Evolutionary conservation across 2,329 filamentous ascomycete species (phyloP), one percentile per base, ranked within the genome.

Genomic region (Neoarthrinium moseri): DNA sequence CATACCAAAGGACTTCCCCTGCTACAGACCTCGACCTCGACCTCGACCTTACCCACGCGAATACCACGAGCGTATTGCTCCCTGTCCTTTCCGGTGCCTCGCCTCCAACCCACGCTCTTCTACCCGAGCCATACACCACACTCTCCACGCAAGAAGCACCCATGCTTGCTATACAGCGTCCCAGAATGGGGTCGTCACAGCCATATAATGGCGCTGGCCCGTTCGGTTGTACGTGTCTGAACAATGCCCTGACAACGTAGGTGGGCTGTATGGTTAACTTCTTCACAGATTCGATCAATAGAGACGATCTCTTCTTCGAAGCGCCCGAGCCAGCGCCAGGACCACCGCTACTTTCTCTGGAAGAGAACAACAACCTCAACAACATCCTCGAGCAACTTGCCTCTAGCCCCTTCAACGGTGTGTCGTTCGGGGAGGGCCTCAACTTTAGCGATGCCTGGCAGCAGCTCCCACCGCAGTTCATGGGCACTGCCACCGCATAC

Each of bases 401-500:
- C 41, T 70, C 76, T 5, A 70, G 78, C 50, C 69, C 75, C 26
- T 78, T 73, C 56, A 71, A 69, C 46, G 67, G 68, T 49, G 65
- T 71, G 26, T 73, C 73, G 5, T 79, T 75, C 50, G 74, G 74
- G 35, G 76, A 79, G 54, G 72, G 74, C 8, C 67, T 74, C 29
- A 70, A 71, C 52, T 76, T 71, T 54, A 75, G 62, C 56, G 73
- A 75, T 32, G 67, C 70, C 45, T 83, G 78, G 79, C 63, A 72
- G 37, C 78, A 81, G 48, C 67, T 86, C 17, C 84, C 83, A 5
- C 83, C 83, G 2, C 75, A 75, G 39, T 82, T 87, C 52, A 78
- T 87, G 67, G 83, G 83, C 41, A 81, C 83, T 11, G 72, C 78
- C 1, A 85, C 83, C 17, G 85, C 81, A 3, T 78, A 80, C 51